Base-by-base conservation (phyloP, 116 monocot genomes). In the Dioscorea cayenensis region DNA sequence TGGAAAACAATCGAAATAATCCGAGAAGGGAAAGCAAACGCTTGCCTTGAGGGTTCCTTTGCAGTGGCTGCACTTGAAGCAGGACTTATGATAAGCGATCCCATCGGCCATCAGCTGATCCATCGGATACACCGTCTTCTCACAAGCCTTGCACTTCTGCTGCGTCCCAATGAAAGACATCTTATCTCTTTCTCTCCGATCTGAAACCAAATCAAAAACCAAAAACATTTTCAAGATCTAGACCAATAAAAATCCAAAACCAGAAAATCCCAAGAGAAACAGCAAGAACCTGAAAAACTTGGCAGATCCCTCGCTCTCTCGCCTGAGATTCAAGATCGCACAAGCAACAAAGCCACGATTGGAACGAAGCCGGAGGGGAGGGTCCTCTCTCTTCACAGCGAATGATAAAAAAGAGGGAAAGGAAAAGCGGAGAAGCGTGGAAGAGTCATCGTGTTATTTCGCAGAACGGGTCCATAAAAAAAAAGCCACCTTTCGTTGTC, bases 41-140 rank as follows among this genome's bases (percentile, higher is more conserved):
- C 50, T 23, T 65, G 82, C 88, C 72, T 75, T 77, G 27, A 84
- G 82, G 23, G 79, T 81, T 32, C 88, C 88, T 65, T 82, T 82
- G 84, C 88, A 88, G 69, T 84, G 88, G 77, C 79, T 84, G 72
- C 88, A 88, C 52, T 80, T 81, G 79, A 88, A 88, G 71, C 88
- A 88, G 36, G 76, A 29, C 74, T 82, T 86, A 32, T 86, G 86
- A 36, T 78, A 86, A 0, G 73, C 48, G 36, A 82, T 49, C 1
- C 86, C 86, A 58, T 86, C 86, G 11, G 82, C 82, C 11, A 82
- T 65, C 60, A 86, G 19, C 29, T 76, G 73, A 61, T 86, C 86
- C 36, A 86, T 77, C 62, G 82, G 73, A 50, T 86, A 79, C 28
- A 86, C 86, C 35, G 86, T 86, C 76, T 77, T 86, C 43, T 82